Percentiles rank a stretch among this genome's conserved stretches.
Evolutionary conservation across 441 rosid genomes (phyloP).

Genomic region (Aleurites moluccanus): DNA sequence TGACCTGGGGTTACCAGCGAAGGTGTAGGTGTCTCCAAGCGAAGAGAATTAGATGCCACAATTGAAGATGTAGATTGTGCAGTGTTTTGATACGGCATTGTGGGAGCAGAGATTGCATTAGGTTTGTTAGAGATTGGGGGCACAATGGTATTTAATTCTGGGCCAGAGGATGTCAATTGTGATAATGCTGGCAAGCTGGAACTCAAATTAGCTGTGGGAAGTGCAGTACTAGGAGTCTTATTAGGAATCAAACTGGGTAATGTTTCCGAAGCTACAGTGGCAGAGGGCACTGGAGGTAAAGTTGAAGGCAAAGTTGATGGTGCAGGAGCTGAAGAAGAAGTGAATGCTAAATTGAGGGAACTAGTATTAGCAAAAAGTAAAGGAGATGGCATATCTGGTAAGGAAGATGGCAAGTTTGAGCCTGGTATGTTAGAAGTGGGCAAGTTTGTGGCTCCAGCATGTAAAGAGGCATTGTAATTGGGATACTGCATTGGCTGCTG

Average conservation of each 20-base stretch:
- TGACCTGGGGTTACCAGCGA: slow-evolving; percentile 76
- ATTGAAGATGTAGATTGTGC: slow-evolving; percentile 44
- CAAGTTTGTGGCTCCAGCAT: slow-evolving; percentile 40
- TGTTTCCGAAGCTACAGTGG: slow-evolving; percentile 58
- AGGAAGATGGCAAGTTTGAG: slow-evolving; percentile 27
- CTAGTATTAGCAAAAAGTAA: slow-evolving; percentile 41
- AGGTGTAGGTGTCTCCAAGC: slow-evolving; percentile 49
- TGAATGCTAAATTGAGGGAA: slow-evolving; percentile 30
- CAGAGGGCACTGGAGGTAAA: slow-evolving; percentile 47
- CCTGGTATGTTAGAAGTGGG: slow-evolving; percentile 22
- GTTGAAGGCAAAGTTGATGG: slow-evolving; percentile 42
- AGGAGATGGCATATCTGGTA: slow-evolving; percentile 57
- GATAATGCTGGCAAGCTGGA: slow-evolving; percentile 47
- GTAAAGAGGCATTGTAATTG: slow-evolving; percentile 55
- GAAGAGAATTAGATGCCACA: slow-evolving; percentile 42
- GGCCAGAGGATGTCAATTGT: slow-evolving; percentile 44
- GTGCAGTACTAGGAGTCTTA: slow-evolving; percentile 43
- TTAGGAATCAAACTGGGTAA: slow-evolving; percentile 45
- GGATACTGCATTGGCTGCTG: slow-evolving; percentile 77
- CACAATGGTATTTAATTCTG: slow-evolving; percentile 43
- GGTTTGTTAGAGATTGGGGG: slow-evolving; percentile 47
- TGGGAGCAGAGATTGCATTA: slow-evolving; percentile 41
- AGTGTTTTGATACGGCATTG: slow-evolving; percentile 42
- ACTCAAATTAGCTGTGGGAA: slow-evolving; percentile 45
- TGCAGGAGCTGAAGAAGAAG: slow-evolving; percentile 22